Conservation (phyloP, 345 rosid genomes). For the Diplotaxis tenuifolia region DNA sequence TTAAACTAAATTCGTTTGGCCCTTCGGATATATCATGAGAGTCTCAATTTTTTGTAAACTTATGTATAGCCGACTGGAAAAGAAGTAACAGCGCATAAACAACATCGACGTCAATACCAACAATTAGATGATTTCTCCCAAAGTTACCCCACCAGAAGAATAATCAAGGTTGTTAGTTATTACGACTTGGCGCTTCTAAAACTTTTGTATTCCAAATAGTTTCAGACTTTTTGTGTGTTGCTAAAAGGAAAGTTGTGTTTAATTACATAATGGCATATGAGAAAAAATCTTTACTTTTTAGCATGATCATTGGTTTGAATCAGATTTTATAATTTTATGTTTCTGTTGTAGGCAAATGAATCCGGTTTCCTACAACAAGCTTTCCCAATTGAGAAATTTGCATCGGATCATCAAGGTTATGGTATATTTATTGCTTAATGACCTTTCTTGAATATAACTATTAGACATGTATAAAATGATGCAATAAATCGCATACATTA, state of each 20-base stretch:
- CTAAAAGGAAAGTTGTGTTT: background rate
- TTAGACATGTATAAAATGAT: background rate
- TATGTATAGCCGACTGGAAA: conserved; percentile 3
- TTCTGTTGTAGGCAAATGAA: conserved; percentile 23
- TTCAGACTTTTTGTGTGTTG: background rate
- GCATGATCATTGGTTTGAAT: background rate
- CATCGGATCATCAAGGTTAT: conserved; percentile 12
- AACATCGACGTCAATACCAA: conserved; percentile 11
- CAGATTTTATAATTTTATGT: background rate
- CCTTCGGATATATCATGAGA: background rate
- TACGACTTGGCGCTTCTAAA: background rate
- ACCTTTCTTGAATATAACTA: background rate
- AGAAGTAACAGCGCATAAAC: conserved; percentile 10
- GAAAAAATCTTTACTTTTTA: background rate
- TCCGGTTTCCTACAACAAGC: conserved; percentile 16
- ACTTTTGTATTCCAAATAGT: background rate
- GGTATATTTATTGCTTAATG: background rate
- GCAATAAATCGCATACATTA: background rate
- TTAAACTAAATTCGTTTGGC: background rate
- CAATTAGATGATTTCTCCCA: conserved; percentile 18
- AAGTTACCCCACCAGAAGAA: conserved; percentile 22
- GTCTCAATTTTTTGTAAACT: background rate
- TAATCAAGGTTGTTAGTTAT: conserved; percentile 8
- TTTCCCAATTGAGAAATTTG: conserved; percentile 24
- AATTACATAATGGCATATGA: background rate